phyloP scores from a whole-genome alignment of 257 asterid species.

The Nemophila menziesii region DNA sequence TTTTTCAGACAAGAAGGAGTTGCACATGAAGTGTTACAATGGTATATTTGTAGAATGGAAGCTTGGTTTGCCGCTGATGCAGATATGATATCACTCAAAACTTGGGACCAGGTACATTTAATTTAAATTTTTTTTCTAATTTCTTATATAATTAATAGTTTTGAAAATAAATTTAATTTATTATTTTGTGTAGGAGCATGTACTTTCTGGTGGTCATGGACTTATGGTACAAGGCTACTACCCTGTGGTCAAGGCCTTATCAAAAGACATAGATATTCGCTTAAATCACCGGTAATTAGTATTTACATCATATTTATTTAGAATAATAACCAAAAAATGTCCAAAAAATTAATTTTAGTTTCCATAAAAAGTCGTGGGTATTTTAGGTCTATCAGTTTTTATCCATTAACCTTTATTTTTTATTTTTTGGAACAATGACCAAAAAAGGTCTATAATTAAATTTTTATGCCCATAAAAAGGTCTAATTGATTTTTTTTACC shows the following conservation, averaged over 20 bases:
- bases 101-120: slow-evolving; percentile 89
- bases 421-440: too few species aligned
- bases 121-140: slow-evolving; percentile 4
- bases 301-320: slow-evolving; percentile 14
- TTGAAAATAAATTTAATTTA: too few species aligned
- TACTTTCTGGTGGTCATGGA: slow-evolving; percentile 98
- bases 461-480: too few species aligned
- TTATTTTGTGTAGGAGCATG: slow-evolving; percentile 79
- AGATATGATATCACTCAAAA: slow-evolving; percentile 85
- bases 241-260: slow-evolving; percentile 66
- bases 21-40: slow-evolving; percentile 78
- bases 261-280: slow-evolving; percentile 73
- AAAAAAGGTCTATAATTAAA: too few species aligned
- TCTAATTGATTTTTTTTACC: too few species aligned
- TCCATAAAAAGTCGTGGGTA: too few species aligned
- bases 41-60: slow-evolving; percentile 98
- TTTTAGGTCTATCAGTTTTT: too few species aligned
- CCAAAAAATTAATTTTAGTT: background rate
- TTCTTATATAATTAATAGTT: background rate
- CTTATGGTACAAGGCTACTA: slow-evolving; percentile 95
- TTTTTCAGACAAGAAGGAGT: slow-evolving; percentile 64
- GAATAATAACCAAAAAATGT: too few species aligned
- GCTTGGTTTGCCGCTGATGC: slow-evolving; percentile 99
- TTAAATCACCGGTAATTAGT: slow-evolving; percentile 88
- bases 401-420: too few species aligned